phyloP scores from a whole-genome alignment of 176 grass and related monocot species.

The Oryza rufipogon region DNA sequence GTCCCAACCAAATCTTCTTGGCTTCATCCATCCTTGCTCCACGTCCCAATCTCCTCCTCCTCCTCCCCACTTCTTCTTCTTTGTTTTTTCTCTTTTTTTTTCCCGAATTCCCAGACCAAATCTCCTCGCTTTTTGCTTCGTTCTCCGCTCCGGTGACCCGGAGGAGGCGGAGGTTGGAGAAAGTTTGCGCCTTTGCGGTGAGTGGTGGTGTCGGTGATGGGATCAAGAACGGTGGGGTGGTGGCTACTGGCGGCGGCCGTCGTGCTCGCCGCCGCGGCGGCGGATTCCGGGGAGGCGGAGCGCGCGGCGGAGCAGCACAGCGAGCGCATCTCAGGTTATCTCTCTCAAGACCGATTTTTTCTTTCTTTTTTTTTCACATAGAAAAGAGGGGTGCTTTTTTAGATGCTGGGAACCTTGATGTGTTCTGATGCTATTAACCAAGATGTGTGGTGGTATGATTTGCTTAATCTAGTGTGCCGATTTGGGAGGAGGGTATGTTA shows the following conservation, averaged over 20 bases:
- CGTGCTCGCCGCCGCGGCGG: not conserved
- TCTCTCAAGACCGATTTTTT: too few relatives aligned
- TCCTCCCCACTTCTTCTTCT: too few relatives aligned
- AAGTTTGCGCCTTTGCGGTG: not conserved
- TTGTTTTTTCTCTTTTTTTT: too few relatives aligned
- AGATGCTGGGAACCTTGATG: not conserved
- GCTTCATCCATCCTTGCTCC: slow-evolving; percentile 25
- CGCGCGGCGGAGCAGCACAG: slow-evolving; percentile 45
- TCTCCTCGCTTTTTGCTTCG: slow-evolving; percentile 20
- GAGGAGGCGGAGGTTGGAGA: slow-evolving; percentile 9
- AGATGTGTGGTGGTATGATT: not conserved
- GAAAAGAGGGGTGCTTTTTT: slow-evolving; percentile 25
- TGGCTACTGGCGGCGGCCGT: slow-evolving; percentile 44
- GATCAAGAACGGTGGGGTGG: slow-evolving; percentile 48
- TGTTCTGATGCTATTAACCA: not conserved
- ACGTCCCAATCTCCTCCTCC: slow-evolving; percentile 1
- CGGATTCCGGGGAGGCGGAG: slow-evolving; percentile 35
- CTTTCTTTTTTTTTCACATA: not conserved
- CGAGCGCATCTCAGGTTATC: slow-evolving; percentile 62
- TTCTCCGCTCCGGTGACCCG: not conserved
- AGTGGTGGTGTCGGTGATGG: slow-evolving; percentile 25
- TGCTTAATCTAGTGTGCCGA: slow-evolving; percentile 3
- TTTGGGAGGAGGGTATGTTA: not conserved
- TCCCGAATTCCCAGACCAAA: slow-evolving; percentile 33
- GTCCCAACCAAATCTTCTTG: slow-evolving; percentile 42